These are phyloP conservation scores for Larix kaempferi DNA, from an alignment of 75 land plant genomes.

Conservation along the genomic window DNA sequence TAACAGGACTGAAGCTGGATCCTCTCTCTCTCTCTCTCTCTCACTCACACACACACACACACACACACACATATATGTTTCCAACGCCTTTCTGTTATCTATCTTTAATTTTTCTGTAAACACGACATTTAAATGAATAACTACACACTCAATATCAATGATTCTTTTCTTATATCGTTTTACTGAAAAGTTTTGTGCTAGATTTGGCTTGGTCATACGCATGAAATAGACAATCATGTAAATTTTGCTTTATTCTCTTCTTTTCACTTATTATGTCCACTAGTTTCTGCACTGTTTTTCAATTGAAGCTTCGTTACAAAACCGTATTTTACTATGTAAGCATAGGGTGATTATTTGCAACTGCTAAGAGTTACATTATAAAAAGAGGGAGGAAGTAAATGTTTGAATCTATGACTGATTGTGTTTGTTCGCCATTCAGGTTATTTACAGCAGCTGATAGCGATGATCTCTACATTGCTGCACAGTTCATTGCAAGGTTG, in stretches of 20 bases:
- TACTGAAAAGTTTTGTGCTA: background rate
- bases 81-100: background rate
- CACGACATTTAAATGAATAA: background rate
- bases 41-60: too few species aligned
- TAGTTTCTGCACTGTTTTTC: too few species aligned
- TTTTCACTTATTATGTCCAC: too few species aligned
- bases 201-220: background rate
- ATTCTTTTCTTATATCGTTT: background rate
- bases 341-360: background rate
- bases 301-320: too few species aligned
- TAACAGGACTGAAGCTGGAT: too few species aligned
- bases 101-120: background rate
- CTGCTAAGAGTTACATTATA: background rate
- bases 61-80: background rate
- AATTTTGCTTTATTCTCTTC: background rate
- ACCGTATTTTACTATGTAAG: background rate
- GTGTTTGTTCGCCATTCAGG: slow-evolving; percentile 44
- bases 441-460: slow-evolving; percentile 98
- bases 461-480: slow-evolving; percentile 81
- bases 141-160: background rate
- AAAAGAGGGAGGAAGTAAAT: background rate
- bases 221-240: background rate
- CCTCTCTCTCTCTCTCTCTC: too few species aligned
- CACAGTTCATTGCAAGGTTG: slow-evolving; percentile 51
- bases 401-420: background rate